Evolutionary conservation across 2,329 filamentous ascomycete genomes (phyloP).

Genomic region (Aspergillus phoenicis): DNA sequence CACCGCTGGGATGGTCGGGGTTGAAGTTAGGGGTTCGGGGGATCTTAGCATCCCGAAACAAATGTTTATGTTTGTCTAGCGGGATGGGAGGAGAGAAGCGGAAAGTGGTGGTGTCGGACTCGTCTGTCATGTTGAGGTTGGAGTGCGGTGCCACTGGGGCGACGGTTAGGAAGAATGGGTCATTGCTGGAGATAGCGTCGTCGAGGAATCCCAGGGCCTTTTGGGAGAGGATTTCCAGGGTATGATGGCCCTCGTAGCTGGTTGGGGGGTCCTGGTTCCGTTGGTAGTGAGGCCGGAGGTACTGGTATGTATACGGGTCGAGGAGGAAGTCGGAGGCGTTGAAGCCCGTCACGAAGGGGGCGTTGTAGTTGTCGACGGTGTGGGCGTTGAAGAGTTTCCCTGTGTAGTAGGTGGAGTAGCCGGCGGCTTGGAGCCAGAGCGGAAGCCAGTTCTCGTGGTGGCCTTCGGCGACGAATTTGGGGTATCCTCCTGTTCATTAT

Average conservation of each 20-base stretch:
- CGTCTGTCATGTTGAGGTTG: neutral
- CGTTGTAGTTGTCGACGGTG: constrained; percentile 52
- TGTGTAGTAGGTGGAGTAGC: constrained; percentile 58
- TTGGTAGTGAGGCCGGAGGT: constrained; percentile 64
- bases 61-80: constrained; percentile 59
- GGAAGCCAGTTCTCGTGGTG: constrained; percentile 56
- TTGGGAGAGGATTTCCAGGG: constrained; percentile 59
- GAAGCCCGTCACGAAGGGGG: constrained; percentile 40
- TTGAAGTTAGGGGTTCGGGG: constrained; percentile 68
- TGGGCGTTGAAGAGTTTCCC: constrained; percentile 60
- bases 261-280: constrained; percentile 58
- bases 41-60: constrained; percentile 61
- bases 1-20: constrained; percentile 40
- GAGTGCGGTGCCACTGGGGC: neutral
- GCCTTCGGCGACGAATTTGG: constrained; percentile 55
- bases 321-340: constrained; percentile 44
- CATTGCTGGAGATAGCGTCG: constrained; percentile 53
- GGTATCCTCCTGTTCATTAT: constrained; percentile 44
- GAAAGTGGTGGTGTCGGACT: neutral
- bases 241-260: constrained; percentile 56
- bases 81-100: constrained; percentile 52
- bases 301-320: constrained; percentile 59
- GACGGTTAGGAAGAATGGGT: constrained; percentile 62
- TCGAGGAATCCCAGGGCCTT: constrained; percentile 62
- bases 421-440: constrained; percentile 54